These are phyloP conservation scores for Umbelopsis sp. DNA, from an alignment of 192 early-diverging fungal genomes.

Conservation along the genomic window DNA sequence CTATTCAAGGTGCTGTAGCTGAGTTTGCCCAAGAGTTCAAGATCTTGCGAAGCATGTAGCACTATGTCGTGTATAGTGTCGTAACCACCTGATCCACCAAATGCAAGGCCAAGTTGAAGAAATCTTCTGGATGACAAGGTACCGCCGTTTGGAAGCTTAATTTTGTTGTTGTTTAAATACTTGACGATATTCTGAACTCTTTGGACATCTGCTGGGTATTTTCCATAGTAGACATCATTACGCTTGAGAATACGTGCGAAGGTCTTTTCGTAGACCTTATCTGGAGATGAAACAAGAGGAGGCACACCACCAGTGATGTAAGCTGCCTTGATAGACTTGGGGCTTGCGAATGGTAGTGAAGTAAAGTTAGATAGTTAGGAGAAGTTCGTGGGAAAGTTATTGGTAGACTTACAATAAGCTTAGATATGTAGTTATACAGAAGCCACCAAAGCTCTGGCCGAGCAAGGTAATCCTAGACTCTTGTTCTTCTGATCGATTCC, in stretches of 20 bases:
- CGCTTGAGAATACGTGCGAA: slow-evolving; percentile 62
- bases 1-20: slow-evolving; percentile 43
- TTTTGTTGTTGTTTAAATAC: slow-evolving; percentile 45
- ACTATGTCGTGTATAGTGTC: slow-evolving; percentile 61
- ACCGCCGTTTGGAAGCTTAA: slow-evolving; percentile 63
- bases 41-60: slow-evolving; percentile 44
- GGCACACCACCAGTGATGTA: slow-evolving; percentile 73
- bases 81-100: slow-evolving; percentile 67
- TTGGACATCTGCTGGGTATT: slow-evolving; percentile 60
- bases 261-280: slow-evolving; percentile 59
- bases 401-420: slow-evolving; percentile 57
- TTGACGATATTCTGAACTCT: slow-evolving; percentile 63
- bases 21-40: slow-evolving; percentile 41
- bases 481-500: slow-evolving; percentile 28
- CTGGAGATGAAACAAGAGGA: slow-evolving; percentile 62
- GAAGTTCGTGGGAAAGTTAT: neutral
- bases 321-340: slow-evolving; percentile 58
- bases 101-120: slow-evolving; percentile 63
- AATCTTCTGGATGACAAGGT: slow-evolving; percentile 64
- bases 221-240: slow-evolving; percentile 64
- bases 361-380: neutral
- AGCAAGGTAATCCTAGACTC: slow-evolving; percentile 54
- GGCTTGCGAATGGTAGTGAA: slow-evolving; percentile 38
- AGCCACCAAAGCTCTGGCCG: slow-evolving; percentile 74
- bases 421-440: slow-evolving; percentile 68